phyloP scores from a whole-genome alignment of 176 grass and related monocot species.

The Olyra latifolia region DNA sequence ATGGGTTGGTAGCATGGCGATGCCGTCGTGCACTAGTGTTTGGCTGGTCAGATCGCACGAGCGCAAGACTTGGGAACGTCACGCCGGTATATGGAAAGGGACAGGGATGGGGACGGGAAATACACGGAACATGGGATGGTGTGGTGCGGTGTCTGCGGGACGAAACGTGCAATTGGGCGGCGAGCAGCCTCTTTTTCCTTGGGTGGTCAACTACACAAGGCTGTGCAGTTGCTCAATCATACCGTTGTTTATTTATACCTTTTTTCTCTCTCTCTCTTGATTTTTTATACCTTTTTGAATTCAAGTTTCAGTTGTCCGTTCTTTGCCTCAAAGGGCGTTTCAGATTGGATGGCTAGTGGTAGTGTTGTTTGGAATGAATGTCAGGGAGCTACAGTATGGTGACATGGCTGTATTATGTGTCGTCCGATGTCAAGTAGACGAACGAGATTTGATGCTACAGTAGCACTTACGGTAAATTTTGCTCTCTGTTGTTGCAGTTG shows the following conservation, averaged over 20 bases:
- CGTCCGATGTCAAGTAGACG: too few relatives aligned
- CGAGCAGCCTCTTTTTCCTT: background rate
- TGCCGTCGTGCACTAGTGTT: background rate
- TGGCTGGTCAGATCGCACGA: background rate
- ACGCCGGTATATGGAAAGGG: background rate
- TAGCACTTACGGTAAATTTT: too few relatives aligned
- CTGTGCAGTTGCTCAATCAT: background rate
- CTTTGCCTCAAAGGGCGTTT: too few relatives aligned
- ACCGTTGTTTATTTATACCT: background rate
- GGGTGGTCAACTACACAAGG: background rate
- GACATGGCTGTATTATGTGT: too few relatives aligned
- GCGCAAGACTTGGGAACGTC: background rate
- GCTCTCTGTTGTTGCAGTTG: too few relatives aligned
- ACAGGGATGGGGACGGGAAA: background rate
- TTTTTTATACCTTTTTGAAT: background rate
- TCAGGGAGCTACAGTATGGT: too few relatives aligned
- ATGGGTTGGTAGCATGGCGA: too few relatives aligned
- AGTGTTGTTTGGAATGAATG: too few relatives aligned
- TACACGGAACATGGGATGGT: slow-evolving; percentile 25
- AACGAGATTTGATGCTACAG: too few relatives aligned
- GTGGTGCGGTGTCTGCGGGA: background rate
- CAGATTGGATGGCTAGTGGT: too few relatives aligned
- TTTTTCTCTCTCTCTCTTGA: background rate
- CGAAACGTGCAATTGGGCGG: slow-evolving; percentile 28
- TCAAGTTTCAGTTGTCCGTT: too few relatives aligned